These are phyloP conservation scores for Nicotiana otophora DNA, from an alignment of 257 asterid genomes.

Conservation along the genomic window DNA sequence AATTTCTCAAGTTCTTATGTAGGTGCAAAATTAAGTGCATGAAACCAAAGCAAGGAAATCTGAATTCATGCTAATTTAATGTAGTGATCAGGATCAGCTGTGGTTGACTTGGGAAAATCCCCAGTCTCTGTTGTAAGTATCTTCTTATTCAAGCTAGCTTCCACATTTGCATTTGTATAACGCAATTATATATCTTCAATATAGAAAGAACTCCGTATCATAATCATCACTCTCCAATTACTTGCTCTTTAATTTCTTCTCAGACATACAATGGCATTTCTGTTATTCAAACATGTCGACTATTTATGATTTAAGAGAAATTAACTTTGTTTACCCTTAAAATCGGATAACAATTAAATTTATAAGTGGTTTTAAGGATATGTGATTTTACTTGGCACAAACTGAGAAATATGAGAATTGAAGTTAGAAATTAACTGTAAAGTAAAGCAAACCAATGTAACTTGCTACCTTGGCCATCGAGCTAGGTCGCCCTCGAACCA, in stretches of 20 bases:
- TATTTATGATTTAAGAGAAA: too few relatives aligned
- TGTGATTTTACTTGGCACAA: too few relatives aligned
- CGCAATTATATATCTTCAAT: background rate
- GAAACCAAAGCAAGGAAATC: background rate
- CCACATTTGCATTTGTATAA: background rate
- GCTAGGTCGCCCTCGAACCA: too few relatives aligned
- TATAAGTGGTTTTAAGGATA: too few relatives aligned
- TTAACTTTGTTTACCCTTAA: too few relatives aligned
- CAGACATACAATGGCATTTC: background rate
- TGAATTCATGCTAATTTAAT: background rate
- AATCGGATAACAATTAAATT: too few relatives aligned
- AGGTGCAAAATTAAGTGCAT: background rate
- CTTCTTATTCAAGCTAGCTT: background rate
- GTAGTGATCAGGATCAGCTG: background rate
- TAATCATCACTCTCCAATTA: too few relatives aligned
- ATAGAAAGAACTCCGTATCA: background rate
- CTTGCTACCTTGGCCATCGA: too few relatives aligned
- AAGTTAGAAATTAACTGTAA: too few relatives aligned
- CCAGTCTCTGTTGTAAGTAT: background rate
- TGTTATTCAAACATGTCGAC: background rate
- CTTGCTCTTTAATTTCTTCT: too few relatives aligned
- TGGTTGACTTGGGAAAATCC: background rate
- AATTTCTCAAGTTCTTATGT: background rate
- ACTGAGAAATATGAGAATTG: too few relatives aligned
- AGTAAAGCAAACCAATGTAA: too few relatives aligned